Base-by-base conservation (phyloP, 176 grass and related monocot species). In the Puya raimondii region DNA sequence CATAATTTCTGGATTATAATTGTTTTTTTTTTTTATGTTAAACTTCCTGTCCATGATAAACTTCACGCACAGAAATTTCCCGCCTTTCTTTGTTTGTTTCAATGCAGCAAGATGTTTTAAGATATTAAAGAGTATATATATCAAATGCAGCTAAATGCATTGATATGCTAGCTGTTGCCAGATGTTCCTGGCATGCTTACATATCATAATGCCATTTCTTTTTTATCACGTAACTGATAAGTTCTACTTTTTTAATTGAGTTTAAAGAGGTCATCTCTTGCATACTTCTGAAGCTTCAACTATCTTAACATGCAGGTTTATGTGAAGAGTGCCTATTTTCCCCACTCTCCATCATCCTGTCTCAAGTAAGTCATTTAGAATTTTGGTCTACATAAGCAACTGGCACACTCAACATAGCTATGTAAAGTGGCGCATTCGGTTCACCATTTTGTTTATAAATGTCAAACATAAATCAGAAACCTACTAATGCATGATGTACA, bases 271-370 rank as follows among this genome's bases (percentile, higher is more conserved):
- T 25, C 65, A 20, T 65, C 22, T 3, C 59, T 26, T n/a, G 33
- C 7, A 6, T 23, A 42, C 33, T 59, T 49, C 29, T 51, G 33
- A 72, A 67, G 25, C 12, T 10, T 17, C 53, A 5, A 8, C 14
- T 68, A 23, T 61, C 21, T 63, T 72, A 54, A 78, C 15, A 49
- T 65, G 58, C 79, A 96, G 92, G 78, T 80, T 83, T 96, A 92
- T 81, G 86, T 96, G 65, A 92, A 96, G 87, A 96, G 93, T 72
- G 61, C 86, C 2, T 81, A 77, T 81, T 96, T 96, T 49, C 73
- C 84, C 0, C 79, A 92, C 68, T 90, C 93, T 80, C 86, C 93
- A 56, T 85, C 93, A 74, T 85, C 86, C 15, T 96, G 84, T 81
- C 93, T 96, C 77, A 96, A 92, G 93, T 96, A 90, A 92, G 73